Evolutionary conservation across 805 yeast genomes (phyloP).

Genomic region (Candida nonsorbophila): DNA sequence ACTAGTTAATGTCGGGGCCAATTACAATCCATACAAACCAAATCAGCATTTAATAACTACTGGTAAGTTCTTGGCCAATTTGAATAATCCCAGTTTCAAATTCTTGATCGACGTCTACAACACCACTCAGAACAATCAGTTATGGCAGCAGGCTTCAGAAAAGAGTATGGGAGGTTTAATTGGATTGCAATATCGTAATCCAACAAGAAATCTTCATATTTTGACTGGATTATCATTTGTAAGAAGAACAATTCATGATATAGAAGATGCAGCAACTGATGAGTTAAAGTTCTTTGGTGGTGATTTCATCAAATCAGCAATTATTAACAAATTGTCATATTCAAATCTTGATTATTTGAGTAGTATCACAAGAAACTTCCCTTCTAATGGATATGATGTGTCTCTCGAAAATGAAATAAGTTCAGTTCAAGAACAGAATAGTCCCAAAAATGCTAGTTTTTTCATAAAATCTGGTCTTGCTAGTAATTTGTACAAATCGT

Average conservation of each 20-base stretch:
- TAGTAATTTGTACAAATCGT: slow-evolving; percentile 32
- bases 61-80: slow-evolving; percentile 39
- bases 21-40: slow-evolving; percentile 50
- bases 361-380: slow-evolving; percentile 21
- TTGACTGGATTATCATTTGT: slow-evolving; percentile 55
- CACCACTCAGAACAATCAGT: slow-evolving; percentile 23
- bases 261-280: slow-evolving; percentile 49
- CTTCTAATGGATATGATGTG: slow-evolving; percentile 50
- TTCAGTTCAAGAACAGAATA: slow-evolving; percentile 24
- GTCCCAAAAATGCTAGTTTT: slow-evolving; percentile 11
- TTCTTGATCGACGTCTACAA: slow-evolving; percentile 24
- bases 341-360: slow-evolving; percentile 16
- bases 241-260: slow-evolving; percentile 51
- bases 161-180: slow-evolving; percentile 46
- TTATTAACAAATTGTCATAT: slow-evolving; percentile 21
- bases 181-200: slow-evolving; percentile 39
- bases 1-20: slow-evolving; percentile 44
- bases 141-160: slow-evolving; percentile 51
- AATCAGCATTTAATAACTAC: slow-evolving; percentile 42
- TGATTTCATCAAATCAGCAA: slow-evolving; percentile 30
- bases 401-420: slow-evolving; percentile 56
- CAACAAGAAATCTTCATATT: slow-evolving; percentile 14
- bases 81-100: slow-evolving; percentile 41
- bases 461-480: slow-evolving; percentile 33
- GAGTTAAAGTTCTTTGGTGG: slow-evolving; percentile 24